Base-by-base conservation (phyloP, 352 stramenopile species). In the Globisporangium megalacanthum region DNA sequence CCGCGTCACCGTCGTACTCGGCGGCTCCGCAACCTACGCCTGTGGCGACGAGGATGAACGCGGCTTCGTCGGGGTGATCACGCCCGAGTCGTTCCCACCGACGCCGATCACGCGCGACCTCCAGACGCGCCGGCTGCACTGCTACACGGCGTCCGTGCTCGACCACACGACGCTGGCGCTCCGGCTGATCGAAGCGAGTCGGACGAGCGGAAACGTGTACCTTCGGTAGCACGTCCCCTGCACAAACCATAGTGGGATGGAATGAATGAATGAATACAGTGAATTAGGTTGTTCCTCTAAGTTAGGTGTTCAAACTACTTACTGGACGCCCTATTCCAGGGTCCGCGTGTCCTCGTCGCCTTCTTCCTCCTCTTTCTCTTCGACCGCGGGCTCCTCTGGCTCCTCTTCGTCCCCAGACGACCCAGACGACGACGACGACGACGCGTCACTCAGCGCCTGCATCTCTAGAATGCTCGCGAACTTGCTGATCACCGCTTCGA, bases 61-160 rank as follows among this genome's bases (percentile, higher is more conserved):
- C 9, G 64, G 66, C 0, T 72, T 83, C 50, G 58, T 88, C 22
- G 80, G 71, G 6, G 64, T 77, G 8, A 66, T 93, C 31, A 83
- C 83, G 8, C 83, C 83, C 0, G 83, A 86, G 11, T 91, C 80
- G n/a, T 84, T 93, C 47, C 78, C 83, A n/a, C 83, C 83, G 45
- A 93, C 83, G 46, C 83, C 83, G 6, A 84, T 90, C 64, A 90
- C 78, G 15, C 74, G 83, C 55, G 76, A 90, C 54, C 46, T 90
- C 25, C 80, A 91, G 44, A 87, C 78, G n/a, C 70, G 72, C 46
- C 69, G 73, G 14, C 87, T 89, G 60, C 75, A 87, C 41, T 79
- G 74, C 52, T 93, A 93, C 68, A 93, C 83, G 17, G 65, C 77
- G 14, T 84, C 74, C 11, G 80, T 93, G 48, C 63, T 93, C 54